Conservation (phyloP, 768 basidiomycete species). For the Collybia sp. region DNA sequence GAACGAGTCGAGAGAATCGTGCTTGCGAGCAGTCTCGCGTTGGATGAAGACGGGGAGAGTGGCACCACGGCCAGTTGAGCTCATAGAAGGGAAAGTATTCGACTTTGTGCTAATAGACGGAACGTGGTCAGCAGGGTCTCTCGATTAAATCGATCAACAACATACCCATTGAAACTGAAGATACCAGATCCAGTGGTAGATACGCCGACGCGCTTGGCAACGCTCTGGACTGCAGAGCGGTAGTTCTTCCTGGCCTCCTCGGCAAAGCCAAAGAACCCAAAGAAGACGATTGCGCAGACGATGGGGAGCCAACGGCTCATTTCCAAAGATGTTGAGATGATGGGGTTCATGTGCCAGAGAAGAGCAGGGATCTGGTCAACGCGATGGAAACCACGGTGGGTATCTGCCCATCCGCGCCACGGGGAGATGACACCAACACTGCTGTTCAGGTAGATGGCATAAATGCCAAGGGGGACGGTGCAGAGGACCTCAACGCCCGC, state of each 20-base stretch:
- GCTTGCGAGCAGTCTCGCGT: background rate
- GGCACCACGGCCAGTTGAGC: background rate
- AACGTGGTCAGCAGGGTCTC: background rate
- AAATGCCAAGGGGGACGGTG: constrained; percentile 40
- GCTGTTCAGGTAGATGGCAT: constrained; percentile 31
- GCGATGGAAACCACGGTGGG: constrained; percentile 43
- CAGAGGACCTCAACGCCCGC: constrained; percentile 41
- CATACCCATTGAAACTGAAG: constrained; percentile 9
- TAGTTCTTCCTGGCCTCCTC: constrained; percentile 57
- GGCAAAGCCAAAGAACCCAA: constrained; percentile 63
- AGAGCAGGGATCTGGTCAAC: constrained; percentile 36
- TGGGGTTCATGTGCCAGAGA: constrained; percentile 32
- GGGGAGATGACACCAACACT: constrained; percentile 24
- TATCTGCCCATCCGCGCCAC: constrained; percentile 46
- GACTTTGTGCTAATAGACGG: background rate
- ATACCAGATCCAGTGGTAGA: constrained; percentile 14
- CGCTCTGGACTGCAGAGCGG: constrained; percentile 27
- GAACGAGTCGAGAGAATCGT: background rate
- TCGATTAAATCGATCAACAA: too few relatives aligned
- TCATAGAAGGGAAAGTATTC: background rate
- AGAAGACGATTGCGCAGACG: constrained; percentile 52
- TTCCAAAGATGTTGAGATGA: constrained; percentile 26
- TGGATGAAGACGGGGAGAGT: background rate
- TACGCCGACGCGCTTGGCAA: constrained; percentile 33
- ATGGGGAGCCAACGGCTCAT: constrained; percentile 43